Percentiles rank a stretch among this genome's conserved stretches.
These are phyloP conservation scores for Hypoxylon sp. DNA, from an alignment of 2,329 filamentous ascomycete genomes.

Conservation along the genomic window DNA sequence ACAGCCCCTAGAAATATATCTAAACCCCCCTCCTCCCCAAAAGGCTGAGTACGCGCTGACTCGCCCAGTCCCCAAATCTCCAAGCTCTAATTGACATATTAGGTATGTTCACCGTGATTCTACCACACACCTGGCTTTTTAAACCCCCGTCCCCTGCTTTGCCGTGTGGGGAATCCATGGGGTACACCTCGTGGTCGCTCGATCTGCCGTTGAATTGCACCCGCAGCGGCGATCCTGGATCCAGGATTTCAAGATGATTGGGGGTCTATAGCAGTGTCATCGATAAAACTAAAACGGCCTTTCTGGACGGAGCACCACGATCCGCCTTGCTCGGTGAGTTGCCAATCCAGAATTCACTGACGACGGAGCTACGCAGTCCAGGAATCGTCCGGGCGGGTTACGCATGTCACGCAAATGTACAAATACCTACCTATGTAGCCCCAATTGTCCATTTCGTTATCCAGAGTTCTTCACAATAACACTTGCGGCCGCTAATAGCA, in stretches of 20 bases:
- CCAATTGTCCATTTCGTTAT: not conserved
- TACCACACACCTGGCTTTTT: constrained; percentile 22
- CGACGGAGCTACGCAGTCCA: constrained; percentile 5
- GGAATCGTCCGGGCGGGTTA: constrained; percentile 4
- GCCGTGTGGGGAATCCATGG: constrained; percentile 34
- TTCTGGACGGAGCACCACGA: constrained; percentile 39
- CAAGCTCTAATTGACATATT: constrained; percentile 1
- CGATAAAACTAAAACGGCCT: constrained; percentile 12
- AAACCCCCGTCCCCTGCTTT: constrained; percentile 27
- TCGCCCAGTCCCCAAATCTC: not conserved
- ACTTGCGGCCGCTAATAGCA: not conserved
- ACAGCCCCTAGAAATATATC: not conserved
- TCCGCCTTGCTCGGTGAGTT: constrained; percentile 36
- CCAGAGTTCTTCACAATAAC: not conserved
- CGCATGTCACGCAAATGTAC: constrained; percentile 1
- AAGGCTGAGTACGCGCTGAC: no score
- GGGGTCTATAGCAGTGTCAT: not conserved
- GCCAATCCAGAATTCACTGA: constrained; percentile 1
- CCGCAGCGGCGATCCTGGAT: constrained; percentile 2
- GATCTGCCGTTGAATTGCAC: constrained; percentile 37
- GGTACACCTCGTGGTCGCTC: constrained; percentile 22
- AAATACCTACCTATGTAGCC: constrained; percentile 29
- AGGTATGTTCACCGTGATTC: not conserved
- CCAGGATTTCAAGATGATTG: constrained; percentile 27
- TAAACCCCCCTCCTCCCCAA: not conserved